Conservation (phyloP, 2,329 filamentous ascomycete genomes). For the Orbilia blumenaviensis region DNA sequence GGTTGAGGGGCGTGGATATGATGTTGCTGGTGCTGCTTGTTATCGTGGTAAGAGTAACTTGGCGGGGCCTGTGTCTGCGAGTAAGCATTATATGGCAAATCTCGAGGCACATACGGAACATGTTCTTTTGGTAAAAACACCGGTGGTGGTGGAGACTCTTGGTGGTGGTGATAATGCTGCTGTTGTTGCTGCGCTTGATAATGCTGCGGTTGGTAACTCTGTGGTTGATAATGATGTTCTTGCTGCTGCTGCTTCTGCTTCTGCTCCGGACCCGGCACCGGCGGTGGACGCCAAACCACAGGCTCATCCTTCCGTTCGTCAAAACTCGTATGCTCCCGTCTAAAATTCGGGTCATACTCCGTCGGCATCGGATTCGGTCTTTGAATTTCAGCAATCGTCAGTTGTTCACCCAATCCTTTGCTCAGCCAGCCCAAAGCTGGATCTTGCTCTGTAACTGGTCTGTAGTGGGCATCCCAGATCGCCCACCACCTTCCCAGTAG, state of each 20-base stretch:
- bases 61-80: conserved; percentile 58
- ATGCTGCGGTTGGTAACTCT: conserved; percentile 39
- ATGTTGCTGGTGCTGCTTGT: conserved; percentile 41
- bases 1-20: conserved; percentile 31
- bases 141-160: conserved; percentile 9
- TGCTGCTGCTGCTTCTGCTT: conserved; percentile 57
- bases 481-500: conserved; percentile 92
- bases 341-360: conserved; percentile 51
- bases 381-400: conserved; percentile 38
- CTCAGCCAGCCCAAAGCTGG: conserved; percentile 36
- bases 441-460: conserved; percentile 60
- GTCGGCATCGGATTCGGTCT: conserved; percentile 35
- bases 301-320: conserved; percentile 55
- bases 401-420: conserved; percentile 62
- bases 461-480: conserved; percentile 88
- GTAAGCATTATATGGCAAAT: conserved; percentile 51
- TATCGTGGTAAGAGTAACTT: conserved; percentile 55
- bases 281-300: conserved; percentile 53
- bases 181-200: conserved; percentile 24
- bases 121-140: conserved; percentile 43
- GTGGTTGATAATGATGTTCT: conserved; percentile 48
- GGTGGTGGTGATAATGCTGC: conserved; percentile 26
- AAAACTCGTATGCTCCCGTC: conserved; percentile 43
- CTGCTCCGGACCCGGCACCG: conserved; percentile 58
- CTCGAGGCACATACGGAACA: conserved; percentile 47